phyloP scores from a whole-genome alignment of 1,284 basidiomycete species.

The Malassezia japonica region DNA sequence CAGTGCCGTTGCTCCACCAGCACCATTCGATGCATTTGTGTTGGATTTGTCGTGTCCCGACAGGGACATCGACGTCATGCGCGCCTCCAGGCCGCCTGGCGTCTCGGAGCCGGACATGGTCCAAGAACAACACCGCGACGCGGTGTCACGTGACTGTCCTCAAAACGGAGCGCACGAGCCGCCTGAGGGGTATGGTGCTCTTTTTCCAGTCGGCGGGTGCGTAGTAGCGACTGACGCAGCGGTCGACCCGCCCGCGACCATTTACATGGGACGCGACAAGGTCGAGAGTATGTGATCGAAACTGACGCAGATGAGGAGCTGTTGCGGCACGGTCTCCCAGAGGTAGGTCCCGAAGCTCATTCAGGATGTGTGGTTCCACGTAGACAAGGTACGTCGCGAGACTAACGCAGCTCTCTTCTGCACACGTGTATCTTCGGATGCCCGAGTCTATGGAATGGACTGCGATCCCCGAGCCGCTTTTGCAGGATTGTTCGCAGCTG shows the following conservation, averaged over 20 bases:
- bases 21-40: too few species aligned
- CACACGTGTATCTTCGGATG: constrained; percentile 66
- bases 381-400: constrained; percentile 50
- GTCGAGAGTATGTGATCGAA: constrained; percentile 6
- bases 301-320: constrained; percentile 21
- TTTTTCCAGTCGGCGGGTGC: constrained; percentile 55
- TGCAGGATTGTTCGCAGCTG: constrained; percentile 80
- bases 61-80: constrained; percentile 15
- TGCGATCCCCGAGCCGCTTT: constrained; percentile 64
- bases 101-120: constrained; percentile 8
- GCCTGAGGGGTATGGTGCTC: constrained; percentile 52
- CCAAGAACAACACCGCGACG: constrained; percentile 10
- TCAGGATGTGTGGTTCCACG: constrained; percentile 55
- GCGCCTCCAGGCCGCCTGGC: constrained; percentile 5
- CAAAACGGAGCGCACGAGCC: constrained; percentile 2
- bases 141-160: constrained; percentile 3
- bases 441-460: constrained; percentile 74
- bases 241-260: constrained; percentile 59
- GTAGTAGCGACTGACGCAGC: constrained; percentile 28
- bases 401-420: constrained; percentile 28
- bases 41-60: background rate
- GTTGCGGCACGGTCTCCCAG: constrained; percentile 56
- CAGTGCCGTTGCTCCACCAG: constrained; percentile 3
- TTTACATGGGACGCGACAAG: constrained; percentile 96
- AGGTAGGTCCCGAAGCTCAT: constrained; percentile 39